Base-by-base conservation (phyloP, 2,329 filamentous ascomycete genomes). In the Fusarium coicis region DNA sequence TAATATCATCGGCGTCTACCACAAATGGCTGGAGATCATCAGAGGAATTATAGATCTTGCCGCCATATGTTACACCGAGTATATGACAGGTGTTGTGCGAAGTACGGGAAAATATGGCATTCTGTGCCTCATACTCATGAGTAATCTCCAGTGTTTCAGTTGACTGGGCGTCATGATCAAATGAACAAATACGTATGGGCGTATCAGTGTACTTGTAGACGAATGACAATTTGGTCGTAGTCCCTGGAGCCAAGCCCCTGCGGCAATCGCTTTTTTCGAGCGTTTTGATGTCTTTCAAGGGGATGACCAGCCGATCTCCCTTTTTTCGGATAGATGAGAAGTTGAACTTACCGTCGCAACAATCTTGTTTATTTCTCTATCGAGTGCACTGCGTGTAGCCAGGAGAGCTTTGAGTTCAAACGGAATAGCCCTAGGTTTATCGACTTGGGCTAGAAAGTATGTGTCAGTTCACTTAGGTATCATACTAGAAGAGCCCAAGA, bases 281-380 rank as follows among this genome's bases (percentile, higher is more conserved):
- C 7, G 5, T 18, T 3, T 9, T 10, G 15, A 55, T 23, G 4
- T 55, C 21, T 12, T 42, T 19, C 7, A 40, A 10, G 6, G 5
- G 15, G 36, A 55, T 30, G 11, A 10, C 2, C 15, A 55, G 37
- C 4, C 15, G 14, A 19, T 30, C 21, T 10, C 37, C 28, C 3
- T 10, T 30, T 30, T 30, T 1, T 16, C 28, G n/a, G n/a, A 3
- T 0, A 9, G 8, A 3, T 0, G 1, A 23, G 0, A 15, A 9
- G 3, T 5, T 30, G 2, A 8, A 40, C 59, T 39, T 16, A 37
- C 53, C 1, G 59, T 14, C 36, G 9, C 30, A 7, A 18, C 23
- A 11, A 63, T 66, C 2, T 44, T 66, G 8, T 40, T 15, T 16
- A 52, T 40, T n/a, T 66, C 37, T 9, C 18, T 50, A 1, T 10